Percentiles rank a stretch among this genome's conserved stretches.
Conservation (phyloP, 176 grass and related monocot genomes). For the Poa pratensis region DNA sequence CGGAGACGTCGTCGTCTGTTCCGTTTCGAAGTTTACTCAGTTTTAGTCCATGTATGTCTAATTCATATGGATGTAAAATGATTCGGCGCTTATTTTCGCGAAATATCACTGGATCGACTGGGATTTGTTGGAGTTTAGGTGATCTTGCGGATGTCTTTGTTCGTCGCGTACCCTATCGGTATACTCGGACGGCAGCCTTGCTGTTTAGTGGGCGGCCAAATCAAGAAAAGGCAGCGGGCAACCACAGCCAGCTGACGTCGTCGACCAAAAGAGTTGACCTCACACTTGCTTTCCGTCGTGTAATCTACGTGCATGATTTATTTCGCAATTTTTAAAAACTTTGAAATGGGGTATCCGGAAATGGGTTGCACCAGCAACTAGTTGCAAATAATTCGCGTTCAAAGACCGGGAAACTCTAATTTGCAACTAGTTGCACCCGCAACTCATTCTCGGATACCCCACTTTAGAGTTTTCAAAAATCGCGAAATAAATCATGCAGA, state of each 20-base stretch:
- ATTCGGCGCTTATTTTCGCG: not conserved
- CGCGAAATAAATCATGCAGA: too few species aligned
- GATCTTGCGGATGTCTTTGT: not conserved
- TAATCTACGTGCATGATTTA: too few species aligned
- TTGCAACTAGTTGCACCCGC: too few species aligned
- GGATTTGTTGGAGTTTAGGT: conserved; percentile 28
- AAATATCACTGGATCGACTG: not conserved
- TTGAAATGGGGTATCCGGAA: too few species aligned
- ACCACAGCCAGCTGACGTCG: not conserved
- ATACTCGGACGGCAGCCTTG: conserved; percentile 19
- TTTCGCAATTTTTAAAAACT: too few species aligned
- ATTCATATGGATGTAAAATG: not conserved
- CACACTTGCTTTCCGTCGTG: not conserved
- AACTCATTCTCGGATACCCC: too few species aligned
- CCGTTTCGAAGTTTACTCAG: not conserved
- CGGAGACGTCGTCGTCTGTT: not conserved
- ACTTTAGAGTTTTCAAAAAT: too few species aligned
- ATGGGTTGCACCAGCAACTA: too few species aligned
- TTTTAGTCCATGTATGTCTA: not conserved
- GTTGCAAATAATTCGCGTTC: too few species aligned
- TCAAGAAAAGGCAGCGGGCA: not conserved
- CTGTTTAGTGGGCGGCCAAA: conserved; percentile 54
- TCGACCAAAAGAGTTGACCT: conserved; percentile 14
- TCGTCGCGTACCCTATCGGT: not conserved
- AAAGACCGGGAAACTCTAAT: too few species aligned